phyloP scores from a whole-genome alignment of 257 asterid species.

The Capsicum pubescens region DNA sequence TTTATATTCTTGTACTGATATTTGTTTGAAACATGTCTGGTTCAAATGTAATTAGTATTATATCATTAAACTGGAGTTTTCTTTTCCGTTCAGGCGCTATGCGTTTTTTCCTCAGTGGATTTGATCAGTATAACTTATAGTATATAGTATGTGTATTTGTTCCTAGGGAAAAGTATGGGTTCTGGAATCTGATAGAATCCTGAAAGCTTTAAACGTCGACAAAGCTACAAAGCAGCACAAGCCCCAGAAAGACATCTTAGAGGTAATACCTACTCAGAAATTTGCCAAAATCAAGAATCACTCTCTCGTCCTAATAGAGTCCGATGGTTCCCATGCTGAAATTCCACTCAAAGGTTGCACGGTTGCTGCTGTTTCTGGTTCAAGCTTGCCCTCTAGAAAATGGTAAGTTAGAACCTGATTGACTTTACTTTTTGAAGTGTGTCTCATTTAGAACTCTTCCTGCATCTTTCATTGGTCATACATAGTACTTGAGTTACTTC shows the following conservation, averaged over 20 bases:
- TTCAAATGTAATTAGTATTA: not conserved
- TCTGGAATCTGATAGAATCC: constrained; percentile 75
- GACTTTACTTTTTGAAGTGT: constrained; percentile 25
- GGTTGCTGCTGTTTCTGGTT: constrained; percentile 80
- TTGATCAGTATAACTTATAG: constrained; percentile 17
- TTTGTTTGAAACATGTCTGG: not conserved
- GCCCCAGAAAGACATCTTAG: constrained; percentile 68
- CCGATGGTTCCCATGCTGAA: constrained; percentile 67
- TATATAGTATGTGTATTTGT: constrained; percentile 15
- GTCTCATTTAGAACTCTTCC: not conserved
- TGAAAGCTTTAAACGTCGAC: constrained; percentile 53
- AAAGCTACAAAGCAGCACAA: constrained; percentile 58
- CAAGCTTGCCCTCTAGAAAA: constrained; percentile 72
- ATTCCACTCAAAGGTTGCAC: constrained; percentile 77
- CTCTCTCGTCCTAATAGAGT: constrained; percentile 62
- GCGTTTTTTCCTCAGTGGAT: not conserved
- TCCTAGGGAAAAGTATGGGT: constrained; percentile 79
- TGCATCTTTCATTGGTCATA: not conserved
- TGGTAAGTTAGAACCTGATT: constrained; percentile 56
- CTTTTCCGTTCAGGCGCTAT: not conserved
- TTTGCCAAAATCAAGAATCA: constrained; percentile 64
- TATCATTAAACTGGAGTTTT: not conserved
- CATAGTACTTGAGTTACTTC: not conserved
- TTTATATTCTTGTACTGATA: not conserved
- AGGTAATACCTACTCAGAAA: constrained; percentile 73